Conservation (phyloP, 768 basidiomycete species). For the Podaxis pistillaris region DNA sequence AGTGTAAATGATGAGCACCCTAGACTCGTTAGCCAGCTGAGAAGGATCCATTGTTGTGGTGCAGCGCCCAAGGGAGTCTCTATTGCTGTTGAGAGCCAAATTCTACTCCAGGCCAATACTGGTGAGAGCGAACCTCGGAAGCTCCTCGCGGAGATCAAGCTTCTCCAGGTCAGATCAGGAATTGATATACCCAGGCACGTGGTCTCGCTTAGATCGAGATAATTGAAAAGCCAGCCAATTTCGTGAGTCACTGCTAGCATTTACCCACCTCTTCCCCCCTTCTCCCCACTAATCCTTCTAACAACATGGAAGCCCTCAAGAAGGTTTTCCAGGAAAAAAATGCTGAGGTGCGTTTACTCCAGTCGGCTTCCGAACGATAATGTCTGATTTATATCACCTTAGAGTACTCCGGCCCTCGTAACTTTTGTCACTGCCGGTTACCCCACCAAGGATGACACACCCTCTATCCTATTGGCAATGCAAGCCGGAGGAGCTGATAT, state of each 20-base stretch:
- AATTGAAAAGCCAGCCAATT: slow-evolving; percentile 19
- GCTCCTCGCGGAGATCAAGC: slow-evolving; percentile 4
- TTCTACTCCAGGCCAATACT: not conserved
- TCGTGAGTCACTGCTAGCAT: slow-evolving; percentile 19
- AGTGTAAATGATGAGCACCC: slow-evolving; percentile 87
- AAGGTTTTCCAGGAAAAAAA: slow-evolving; percentile 69
- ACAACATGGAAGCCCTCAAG: slow-evolving; percentile 68
- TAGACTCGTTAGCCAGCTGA: slow-evolving; percentile 61
- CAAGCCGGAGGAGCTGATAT: slow-evolving; percentile 92
- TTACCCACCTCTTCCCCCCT: slow-evolving; percentile 18
- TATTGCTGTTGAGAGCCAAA: not conserved
- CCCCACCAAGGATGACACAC: slow-evolving; percentile 76
- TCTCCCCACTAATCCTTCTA: slow-evolving; percentile 13
- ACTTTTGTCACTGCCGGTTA: slow-evolving; percentile 96
- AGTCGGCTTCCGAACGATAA: not conserved
- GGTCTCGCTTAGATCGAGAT: slow-evolving; percentile 13
- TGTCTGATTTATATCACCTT: not conserved
- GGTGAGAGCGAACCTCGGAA: slow-evolving; percentile 4
- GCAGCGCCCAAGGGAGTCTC: not conserved
- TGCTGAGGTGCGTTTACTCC: slow-evolving; percentile 38
- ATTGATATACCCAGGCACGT: not conserved
- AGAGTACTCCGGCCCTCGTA: slow-evolving; percentile 65
- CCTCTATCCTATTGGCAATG: slow-evolving; percentile 87
- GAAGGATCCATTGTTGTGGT: slow-evolving; percentile 44
- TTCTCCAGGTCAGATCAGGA: not conserved